Percentiles rank a stretch among this genome's conserved stretches.
These are phyloP conservation scores for Umbelopsis isabellina DNA, from an alignment of 192 early-diverging fungal species.

Conservation along the genomic window DNA sequence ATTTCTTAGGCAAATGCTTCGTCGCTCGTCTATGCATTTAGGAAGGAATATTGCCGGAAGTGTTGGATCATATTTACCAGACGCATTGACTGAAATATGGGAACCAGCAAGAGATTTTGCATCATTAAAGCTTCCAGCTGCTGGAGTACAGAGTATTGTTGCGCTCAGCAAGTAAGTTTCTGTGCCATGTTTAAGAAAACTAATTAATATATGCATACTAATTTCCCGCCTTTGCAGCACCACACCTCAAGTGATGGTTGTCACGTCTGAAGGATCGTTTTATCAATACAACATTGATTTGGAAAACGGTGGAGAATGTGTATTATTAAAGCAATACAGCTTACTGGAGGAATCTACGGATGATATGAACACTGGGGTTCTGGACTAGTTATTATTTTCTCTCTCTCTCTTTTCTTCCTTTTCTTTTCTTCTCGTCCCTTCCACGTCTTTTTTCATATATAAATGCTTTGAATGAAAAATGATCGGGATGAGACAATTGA, in stretches of 20 bases:
- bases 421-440: background rate
- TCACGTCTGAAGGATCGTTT: slow-evolving; percentile 88
- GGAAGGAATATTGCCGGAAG: slow-evolving; percentile 75
- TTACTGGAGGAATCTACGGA: slow-evolving; percentile 8
- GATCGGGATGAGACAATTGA: too few species aligned
- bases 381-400: slow-evolving; percentile 4
- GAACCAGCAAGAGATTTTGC: slow-evolving; percentile 96
- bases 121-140: slow-evolving; percentile 82
- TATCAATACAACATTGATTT: slow-evolving; percentile 89
- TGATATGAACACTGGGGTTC: slow-evolving; percentile 7
- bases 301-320: slow-evolving; percentile 89
- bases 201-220: background rate
- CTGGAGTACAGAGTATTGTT: slow-evolving; percentile 75
- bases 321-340: slow-evolving; percentile 74
- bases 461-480: background rate
- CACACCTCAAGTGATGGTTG: slow-evolving; percentile 85
- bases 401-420: background rate
- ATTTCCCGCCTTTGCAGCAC: slow-evolving; percentile 39
- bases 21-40: slow-evolving; percentile 60
- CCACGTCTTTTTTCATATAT: background rate
- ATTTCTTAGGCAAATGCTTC: slow-evolving; percentile 51
- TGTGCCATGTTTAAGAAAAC: background rate
- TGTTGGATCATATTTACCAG: slow-evolving; percentile 86
- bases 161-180: slow-evolving; percentile 68
- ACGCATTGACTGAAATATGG: slow-evolving; percentile 89